A percentile compares a stretch with the other conserved stretches of the same genome.
These are phyloP conservation scores for Ilyonectria destructans DNA, from an alignment of 2,329 filamentous ascomycete genomes.

Conservation along the genomic window DNA sequence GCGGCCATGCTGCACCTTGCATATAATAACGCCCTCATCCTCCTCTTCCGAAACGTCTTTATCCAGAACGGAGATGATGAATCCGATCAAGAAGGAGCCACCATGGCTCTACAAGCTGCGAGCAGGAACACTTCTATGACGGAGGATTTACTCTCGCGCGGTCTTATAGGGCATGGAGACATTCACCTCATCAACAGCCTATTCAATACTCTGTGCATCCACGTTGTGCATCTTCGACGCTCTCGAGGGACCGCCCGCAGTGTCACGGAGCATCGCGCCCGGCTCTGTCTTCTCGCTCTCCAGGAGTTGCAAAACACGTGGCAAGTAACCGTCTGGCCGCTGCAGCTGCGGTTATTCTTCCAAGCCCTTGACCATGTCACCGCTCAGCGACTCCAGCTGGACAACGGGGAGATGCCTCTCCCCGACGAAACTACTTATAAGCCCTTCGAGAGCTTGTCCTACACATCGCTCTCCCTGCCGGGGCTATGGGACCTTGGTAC, in stretches of 20 bases:
- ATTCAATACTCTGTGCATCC: not conserved
- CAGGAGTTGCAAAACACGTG: slow-evolving; percentile 7
- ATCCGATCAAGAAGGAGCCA: not conserved
- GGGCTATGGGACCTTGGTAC: not conserved
- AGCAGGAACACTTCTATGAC: not conserved
- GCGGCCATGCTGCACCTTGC: slow-evolving; percentile 7
- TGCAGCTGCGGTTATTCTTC: slow-evolving; percentile 3
- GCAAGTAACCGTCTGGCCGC: not conserved
- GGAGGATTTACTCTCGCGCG: not conserved
- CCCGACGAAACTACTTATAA: not conserved
- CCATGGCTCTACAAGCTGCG: not conserved
- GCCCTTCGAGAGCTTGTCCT: not conserved
- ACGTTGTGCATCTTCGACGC: not conserved
- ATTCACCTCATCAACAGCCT: slow-evolving; percentile 3
- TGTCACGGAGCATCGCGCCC: not conserved
- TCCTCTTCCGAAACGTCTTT: slow-evolving; percentile 1
- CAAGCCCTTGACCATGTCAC: not conserved
- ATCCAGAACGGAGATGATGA: not conserved
- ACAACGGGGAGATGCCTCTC: not conserved
- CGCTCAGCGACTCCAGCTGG: not conserved
- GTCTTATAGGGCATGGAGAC: not conserved
- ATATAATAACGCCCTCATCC: not conserved
- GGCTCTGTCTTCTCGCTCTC: not conserved
- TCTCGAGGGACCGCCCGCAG: not conserved
- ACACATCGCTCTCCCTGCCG: not conserved